phyloP scores from a whole-genome alignment of 2,329 filamentous ascomycete genomes.

The Ophiostoma sp. region DNA sequence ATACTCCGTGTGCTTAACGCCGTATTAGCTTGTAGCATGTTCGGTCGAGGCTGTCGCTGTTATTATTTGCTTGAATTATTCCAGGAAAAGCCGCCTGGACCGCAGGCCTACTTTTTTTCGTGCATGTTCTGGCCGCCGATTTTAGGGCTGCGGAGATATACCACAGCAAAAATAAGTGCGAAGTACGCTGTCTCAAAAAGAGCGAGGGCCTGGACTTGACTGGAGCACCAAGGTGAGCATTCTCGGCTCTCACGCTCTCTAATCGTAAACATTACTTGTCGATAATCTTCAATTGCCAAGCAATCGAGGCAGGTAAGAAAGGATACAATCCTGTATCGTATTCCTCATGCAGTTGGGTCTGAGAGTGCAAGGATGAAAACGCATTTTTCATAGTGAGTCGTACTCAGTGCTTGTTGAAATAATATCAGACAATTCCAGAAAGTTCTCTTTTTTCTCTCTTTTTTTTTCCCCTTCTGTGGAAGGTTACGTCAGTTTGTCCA shows the following conservation, averaged over 20 bases:
- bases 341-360: neutral
- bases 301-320: neutral
- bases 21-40: neutral
- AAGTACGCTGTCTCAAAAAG: neutral
- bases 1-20: neutral
- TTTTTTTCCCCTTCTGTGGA: neutral
- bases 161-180: too few species aligned
- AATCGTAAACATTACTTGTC: neutral
- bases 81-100: neutral
- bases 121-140: neutral
- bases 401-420: neutral
- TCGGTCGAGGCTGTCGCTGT: neutral
- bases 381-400: neutral
- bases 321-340: too few species aligned
- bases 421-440: neutral
- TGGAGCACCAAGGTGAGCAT: neutral
- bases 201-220: neutral
- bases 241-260: conserved; percentile 4
- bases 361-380: neutral
- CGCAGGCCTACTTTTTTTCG: neutral
- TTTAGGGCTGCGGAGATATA: neutral
- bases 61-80: neutral
- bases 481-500: neutral
- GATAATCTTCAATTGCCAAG: neutral
- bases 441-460: neutral